Percentiles rank a stretch among this genome's conserved stretches.
phyloP scores from a whole-genome alignment of 768 basidiomycete genomes.

The Termitomyces sp. region DNA sequence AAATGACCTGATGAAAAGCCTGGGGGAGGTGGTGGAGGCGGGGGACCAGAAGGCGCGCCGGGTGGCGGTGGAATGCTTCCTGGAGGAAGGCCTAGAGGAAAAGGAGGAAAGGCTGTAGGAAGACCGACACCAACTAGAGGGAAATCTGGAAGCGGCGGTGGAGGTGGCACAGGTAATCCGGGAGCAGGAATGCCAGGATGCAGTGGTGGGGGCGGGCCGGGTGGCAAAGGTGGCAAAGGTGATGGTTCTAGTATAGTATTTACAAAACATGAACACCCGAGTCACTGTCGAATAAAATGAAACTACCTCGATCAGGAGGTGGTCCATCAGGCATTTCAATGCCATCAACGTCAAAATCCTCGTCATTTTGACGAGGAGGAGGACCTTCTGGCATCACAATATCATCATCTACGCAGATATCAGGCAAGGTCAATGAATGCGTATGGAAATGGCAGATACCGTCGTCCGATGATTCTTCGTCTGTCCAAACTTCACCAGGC shows the following conservation, averaged over 20 bases:
- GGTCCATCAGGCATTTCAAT: slow-evolving; percentile 87
- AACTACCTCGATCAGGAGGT: slow-evolving; percentile 37
- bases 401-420: slow-evolving; percentile 36
- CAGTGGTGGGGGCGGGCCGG: slow-evolving; percentile 18
- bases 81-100: slow-evolving; percentile 17
- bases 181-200: slow-evolving; percentile 14
- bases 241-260: background rate
- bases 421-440: background rate
- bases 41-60: slow-evolving; percentile 12
- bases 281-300: background rate
- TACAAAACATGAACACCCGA: background rate
- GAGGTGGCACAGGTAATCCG: slow-evolving; percentile 4
- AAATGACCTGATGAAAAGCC: slow-evolving; percentile 20
- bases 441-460: slow-evolving; percentile 14
- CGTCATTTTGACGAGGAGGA: slow-evolving; percentile 45
- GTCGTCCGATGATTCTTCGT: slow-evolving; percentile 49
- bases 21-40: slow-evolving; percentile 23
- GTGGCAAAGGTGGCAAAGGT: slow-evolving; percentile 7
- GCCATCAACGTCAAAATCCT: slow-evolving; percentile 65
- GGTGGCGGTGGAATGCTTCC: slow-evolving; percentile 18
- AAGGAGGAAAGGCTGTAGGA: background rate
- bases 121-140: background rate
- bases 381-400: slow-evolving; percentile 61
- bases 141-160: slow-evolving; percentile 13
- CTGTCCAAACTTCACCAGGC: slow-evolving; percentile 59